These are phyloP conservation scores for Melastoma malabathricum DNA, from an alignment of 345 rosid genomes.

Conservation along the genomic window DNA sequence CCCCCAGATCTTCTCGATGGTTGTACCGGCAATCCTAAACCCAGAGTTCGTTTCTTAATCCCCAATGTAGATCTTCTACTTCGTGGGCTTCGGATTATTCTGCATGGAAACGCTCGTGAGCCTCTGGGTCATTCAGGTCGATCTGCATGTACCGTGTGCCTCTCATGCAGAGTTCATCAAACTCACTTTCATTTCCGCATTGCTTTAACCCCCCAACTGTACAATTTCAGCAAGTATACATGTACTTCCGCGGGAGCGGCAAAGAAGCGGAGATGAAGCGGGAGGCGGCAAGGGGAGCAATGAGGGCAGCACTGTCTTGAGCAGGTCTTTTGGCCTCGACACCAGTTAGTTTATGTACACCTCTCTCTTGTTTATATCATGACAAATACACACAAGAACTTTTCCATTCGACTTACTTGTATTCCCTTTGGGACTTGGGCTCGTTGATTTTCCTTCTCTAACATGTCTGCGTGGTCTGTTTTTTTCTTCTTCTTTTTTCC, in stretches of 20 bases:
- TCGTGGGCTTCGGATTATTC: constrained; percentile 66
- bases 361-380: too few species aligned
- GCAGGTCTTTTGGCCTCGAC: too few species aligned
- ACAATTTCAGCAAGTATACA: constrained; percentile 54
- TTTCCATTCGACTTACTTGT: too few species aligned
- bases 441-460: too few species aligned
- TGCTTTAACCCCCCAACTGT: not conserved
- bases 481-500: too few species aligned
- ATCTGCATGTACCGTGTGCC: not conserved
- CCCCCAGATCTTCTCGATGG: too few species aligned
- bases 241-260: constrained; percentile 77
- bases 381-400: too few species aligned
- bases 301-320: constrained; percentile 25
- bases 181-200: too few species aligned
- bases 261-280: constrained; percentile 50
- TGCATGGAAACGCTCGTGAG: constrained; percentile 61
- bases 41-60: not conserved
- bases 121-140: constrained; percentile 89
- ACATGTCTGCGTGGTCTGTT: too few species aligned
- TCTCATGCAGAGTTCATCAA: not conserved
- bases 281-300: constrained; percentile 41
- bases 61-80: constrained; percentile 58
- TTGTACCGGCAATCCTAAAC: not conserved
- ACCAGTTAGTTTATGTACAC: too few species aligned
- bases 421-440: too few species aligned